Evolutionary conservation across 2,329 filamentous ascomycete species (phyloP).

Genomic region (Diaporthe sp.): DNA sequence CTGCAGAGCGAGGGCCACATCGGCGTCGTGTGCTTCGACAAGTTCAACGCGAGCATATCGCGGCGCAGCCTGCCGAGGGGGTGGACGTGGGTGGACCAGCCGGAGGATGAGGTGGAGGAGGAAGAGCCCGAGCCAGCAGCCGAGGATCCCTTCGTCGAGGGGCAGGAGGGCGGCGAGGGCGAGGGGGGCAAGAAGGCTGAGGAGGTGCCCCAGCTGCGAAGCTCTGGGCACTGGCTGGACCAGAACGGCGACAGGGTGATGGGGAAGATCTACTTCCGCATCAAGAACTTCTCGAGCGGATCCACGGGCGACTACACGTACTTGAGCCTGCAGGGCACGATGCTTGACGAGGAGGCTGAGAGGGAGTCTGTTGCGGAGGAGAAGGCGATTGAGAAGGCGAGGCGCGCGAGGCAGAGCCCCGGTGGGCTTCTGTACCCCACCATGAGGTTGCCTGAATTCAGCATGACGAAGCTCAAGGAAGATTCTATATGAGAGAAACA

Average conservation of each 20-base stretch:
- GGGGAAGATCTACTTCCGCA: conserved; percentile 81
- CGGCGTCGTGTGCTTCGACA: conserved; percentile 89
- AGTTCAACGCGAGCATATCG: conserved; percentile 92
- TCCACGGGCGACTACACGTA: conserved; percentile 83
- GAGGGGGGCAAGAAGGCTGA: conserved; percentile 63
- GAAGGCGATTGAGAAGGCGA: conserved; percentile 55
- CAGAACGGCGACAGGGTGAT: conserved; percentile 77
- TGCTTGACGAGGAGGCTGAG: conserved; percentile 80
- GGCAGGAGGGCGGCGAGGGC: conserved; percentile 48
- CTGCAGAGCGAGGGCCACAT: conserved; percentile 91
- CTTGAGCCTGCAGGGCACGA: conserved; percentile 89
- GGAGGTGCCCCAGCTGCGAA: conserved; percentile 66
- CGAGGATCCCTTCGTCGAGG: conserved; percentile 45
- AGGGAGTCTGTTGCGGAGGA: conserved; percentile 69
- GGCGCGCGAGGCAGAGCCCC: conserved; percentile 54
- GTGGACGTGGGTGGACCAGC: conserved; percentile 84
- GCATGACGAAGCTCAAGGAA: conserved; percentile 62
- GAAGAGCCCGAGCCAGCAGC: conserved; percentile 40
- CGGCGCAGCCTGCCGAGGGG: conserved; percentile 78
- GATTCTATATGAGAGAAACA: conserved; percentile 16
- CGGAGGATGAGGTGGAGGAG: conserved; percentile 53
- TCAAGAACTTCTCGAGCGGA: conserved; percentile 87
- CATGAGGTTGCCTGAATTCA: conserved; percentile 65
- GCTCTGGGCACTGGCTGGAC: conserved; percentile 82
- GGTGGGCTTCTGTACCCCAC: conserved; percentile 48